Evolutionary conservation across 2,329 filamentous ascomycete genomes (phyloP).

Genomic region (Sclerotinia sclerotiorum): DNA sequence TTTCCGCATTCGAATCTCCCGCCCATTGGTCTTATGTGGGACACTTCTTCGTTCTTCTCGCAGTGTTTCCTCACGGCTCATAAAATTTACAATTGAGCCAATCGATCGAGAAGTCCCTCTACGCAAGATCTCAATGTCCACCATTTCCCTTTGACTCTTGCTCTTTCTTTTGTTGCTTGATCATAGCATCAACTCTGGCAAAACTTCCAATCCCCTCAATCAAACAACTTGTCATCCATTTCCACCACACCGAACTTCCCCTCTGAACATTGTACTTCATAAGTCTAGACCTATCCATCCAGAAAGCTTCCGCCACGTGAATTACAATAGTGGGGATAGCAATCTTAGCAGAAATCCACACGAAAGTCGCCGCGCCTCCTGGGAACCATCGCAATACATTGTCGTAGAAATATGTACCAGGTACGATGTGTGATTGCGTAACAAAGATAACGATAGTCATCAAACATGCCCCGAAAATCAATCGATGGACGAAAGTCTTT

Average conservation of each 20-base stretch:
- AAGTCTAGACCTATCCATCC: constrained; percentile 51
- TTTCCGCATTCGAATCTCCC: neutral
- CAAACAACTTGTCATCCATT: constrained; percentile 54
- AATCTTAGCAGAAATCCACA: constrained; percentile 58
- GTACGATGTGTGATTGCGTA: constrained; percentile 52
- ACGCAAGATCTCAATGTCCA: constrained; percentile 4
- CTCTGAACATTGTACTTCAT: constrained; percentile 49
- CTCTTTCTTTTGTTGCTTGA: constrained; percentile 47
- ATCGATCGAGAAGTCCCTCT: neutral
- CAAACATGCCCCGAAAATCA: constrained; percentile 55
- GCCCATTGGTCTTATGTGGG: neutral
- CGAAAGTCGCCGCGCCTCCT: constrained; percentile 57
- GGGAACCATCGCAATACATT: constrained; percentile 54
- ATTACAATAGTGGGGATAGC: constrained; percentile 59
- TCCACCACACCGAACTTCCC: constrained; percentile 50
- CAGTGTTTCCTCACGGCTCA: neutral
- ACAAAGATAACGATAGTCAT: constrained; percentile 55
- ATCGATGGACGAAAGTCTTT: constrained; percentile 44
- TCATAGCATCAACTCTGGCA: constrained; percentile 51
- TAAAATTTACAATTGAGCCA: neutral
- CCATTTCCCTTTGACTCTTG: constrained; percentile 37
- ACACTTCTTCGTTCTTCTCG: neutral
- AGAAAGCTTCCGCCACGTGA: constrained; percentile 63
- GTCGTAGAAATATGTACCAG: constrained; percentile 52
- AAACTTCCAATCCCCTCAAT: constrained; percentile 56